Conservation (phyloP, 345 rosid genomes). For the Balakata baccata region DNA sequence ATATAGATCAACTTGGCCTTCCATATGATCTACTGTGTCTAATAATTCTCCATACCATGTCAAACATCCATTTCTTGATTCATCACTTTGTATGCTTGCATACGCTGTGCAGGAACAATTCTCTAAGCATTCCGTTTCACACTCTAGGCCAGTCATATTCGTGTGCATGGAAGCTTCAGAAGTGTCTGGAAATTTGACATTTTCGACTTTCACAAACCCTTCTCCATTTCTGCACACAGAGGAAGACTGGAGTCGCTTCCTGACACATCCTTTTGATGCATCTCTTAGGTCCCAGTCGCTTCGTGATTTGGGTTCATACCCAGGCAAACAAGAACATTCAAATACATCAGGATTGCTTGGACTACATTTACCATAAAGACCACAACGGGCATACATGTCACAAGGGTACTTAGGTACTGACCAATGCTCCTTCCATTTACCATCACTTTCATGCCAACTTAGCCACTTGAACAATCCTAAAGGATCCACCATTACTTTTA, state of each 20-base stretch:
- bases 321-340: constrained; percentile 11
- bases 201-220: constrained; percentile 5
- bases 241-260: constrained; percentile 4
- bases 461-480: constrained; percentile 6
- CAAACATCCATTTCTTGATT: constrained; percentile 10
- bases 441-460: background rate
- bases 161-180: background rate
- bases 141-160: background rate
- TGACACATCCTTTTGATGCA: background rate
- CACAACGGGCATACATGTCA: constrained; percentile 5
- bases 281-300: constrained; percentile 4
- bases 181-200: constrained; percentile 12
- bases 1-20: background rate
- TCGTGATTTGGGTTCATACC: background rate
- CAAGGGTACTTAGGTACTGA: background rate
- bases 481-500: background rate
- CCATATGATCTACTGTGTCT: background rate
- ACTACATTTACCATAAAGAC: background rate
- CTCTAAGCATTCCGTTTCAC: constrained; percentile 8
- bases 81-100: background rate
- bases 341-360: background rate
- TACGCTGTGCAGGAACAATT: constrained; percentile 14
- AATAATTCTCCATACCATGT: constrained; percentile 19
- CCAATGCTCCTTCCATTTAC: background rate
- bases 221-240: constrained; percentile 12